Evolutionary conservation across 257 asterid genomes (phyloP).

Genomic region (Nicotiana noctiflora): DNA sequence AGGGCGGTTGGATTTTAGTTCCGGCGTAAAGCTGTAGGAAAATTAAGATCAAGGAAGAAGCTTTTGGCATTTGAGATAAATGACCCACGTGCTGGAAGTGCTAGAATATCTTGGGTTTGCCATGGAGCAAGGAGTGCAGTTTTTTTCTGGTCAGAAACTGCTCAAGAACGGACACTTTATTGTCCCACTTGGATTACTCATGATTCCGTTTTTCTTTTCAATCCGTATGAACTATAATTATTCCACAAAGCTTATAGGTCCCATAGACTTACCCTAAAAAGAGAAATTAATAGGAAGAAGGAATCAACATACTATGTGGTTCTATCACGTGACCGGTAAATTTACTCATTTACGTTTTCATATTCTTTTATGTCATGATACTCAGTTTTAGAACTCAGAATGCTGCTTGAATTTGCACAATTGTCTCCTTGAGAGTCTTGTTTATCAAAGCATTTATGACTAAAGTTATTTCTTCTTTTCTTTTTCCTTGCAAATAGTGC

Average conservation of each 20-base stretch:
- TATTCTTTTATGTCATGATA: background rate
- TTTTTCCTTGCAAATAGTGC: background rate
- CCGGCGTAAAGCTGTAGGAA: background rate
- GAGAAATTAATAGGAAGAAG: no score
- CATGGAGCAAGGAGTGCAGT: background rate
- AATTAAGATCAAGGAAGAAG: constrained; percentile 1
- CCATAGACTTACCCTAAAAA: no score
- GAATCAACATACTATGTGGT: background rate
- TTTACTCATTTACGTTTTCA: background rate
- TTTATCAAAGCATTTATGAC: background rate
- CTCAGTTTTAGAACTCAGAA: background rate
- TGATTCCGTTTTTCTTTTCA: background rate
- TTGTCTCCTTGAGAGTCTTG: background rate
- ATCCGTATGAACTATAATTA: no score
- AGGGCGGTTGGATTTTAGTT: background rate
- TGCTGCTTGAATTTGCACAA: background rate
- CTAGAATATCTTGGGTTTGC: background rate
- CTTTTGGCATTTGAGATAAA: background rate
- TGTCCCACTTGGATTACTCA: background rate
- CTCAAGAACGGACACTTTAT: background rate
- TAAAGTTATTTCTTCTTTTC: background rate
- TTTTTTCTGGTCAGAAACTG: background rate
- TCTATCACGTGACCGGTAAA: background rate
- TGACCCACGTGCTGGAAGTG: background rate
- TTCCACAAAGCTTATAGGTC: no score